These are phyloP conservation scores for Aspergillus sojae DNA, from an alignment of 2,329 filamentous ascomycete species.

Conservation along the genomic window DNA sequence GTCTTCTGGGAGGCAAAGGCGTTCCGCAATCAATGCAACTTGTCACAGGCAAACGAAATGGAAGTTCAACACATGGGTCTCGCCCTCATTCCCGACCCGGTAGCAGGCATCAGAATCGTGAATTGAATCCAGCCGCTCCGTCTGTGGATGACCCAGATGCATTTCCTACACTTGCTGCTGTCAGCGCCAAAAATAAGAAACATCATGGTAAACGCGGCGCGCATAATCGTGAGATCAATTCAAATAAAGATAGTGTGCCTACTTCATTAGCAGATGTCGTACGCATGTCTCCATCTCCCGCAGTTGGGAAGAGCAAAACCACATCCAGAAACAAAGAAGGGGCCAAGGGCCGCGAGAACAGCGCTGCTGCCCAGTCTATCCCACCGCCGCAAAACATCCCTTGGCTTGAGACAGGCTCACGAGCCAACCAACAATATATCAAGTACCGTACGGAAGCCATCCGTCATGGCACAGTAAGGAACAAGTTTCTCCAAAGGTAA, in stretches of 20 bases:
- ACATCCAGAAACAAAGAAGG: constrained; percentile 63
- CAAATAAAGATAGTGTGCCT: constrained; percentile 68
- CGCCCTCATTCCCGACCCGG: constrained; percentile 79
- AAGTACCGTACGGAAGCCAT: constrained; percentile 95
- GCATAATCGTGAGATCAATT: constrained; percentile 58
- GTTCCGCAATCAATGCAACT: constrained; percentile 32
- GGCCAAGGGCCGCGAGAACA: constrained; percentile 72
- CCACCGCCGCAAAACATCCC: constrained; percentile 88
- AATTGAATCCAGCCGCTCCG: constrained; percentile 67
- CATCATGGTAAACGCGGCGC: constrained; percentile 89
- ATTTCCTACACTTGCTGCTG: constrained; percentile 85
- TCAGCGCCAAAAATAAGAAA: constrained; percentile 77
- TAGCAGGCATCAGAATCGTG: constrained; percentile 74
- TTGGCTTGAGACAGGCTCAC: constrained; percentile 91
- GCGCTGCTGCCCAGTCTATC: constrained; percentile 78
- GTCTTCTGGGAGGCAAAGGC: constrained; percentile 51
- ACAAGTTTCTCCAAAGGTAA: constrained; percentile 95
- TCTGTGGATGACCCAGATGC: constrained; percentile 93
- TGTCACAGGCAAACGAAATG: constrained; percentile 38
- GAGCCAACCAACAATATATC: constrained; percentile 89
- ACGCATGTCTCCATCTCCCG: constrained; percentile 89
- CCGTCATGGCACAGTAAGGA: constrained; percentile 92
- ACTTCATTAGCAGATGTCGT: constrained; percentile 91
- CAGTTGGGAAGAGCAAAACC: constrained; percentile 57
- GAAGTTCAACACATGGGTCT: constrained; percentile 58